Percentiles rank a stretch among this genome's conserved stretches.
Conservation (phyloP, 2,329 filamentous ascomycete genomes). For the Aspergillus udagawae region DNA sequence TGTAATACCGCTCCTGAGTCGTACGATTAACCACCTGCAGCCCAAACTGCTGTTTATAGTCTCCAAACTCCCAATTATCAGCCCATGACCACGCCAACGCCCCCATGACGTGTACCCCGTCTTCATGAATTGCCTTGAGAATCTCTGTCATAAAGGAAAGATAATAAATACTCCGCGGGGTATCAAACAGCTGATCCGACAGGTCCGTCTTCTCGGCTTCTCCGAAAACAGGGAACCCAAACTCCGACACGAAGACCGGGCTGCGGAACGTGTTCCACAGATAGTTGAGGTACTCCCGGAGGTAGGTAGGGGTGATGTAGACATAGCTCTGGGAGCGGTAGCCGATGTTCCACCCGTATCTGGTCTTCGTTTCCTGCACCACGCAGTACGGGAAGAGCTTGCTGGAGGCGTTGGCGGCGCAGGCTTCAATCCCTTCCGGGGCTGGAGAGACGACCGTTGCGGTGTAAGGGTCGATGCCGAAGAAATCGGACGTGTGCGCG, state of each 20-base stretch:
- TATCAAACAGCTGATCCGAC: constrained; percentile 52
- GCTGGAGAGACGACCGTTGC: constrained; percentile 52
- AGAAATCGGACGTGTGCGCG: constrained; percentile 51
- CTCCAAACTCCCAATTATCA: constrained; percentile 57
- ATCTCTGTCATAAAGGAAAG: constrained; percentile 52
- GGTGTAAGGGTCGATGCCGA: constrained; percentile 57
- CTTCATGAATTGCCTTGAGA: constrained; percentile 54
- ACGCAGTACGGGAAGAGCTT: constrained; percentile 52
- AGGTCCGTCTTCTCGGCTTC: constrained; percentile 34
- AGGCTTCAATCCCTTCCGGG: constrained; percentile 44
- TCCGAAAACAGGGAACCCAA: constrained; percentile 54
- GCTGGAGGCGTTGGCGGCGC: constrained; percentile 44
- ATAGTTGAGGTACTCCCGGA: constrained; percentile 52
- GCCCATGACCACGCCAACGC: constrained; percentile 52
- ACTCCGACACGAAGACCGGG: constrained; percentile 50
- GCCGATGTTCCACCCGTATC: constrained; percentile 56
- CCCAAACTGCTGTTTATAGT: constrained; percentile 49
- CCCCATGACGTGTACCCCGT: constrained; percentile 53
- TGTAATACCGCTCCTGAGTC: constrained; percentile 49
- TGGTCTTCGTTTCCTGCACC: constrained; percentile 43
- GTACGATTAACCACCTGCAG: constrained; percentile 55
- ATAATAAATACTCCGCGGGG: constrained; percentile 53
- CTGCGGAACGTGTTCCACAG: constrained; percentile 56
- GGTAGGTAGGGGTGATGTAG: constrained; percentile 51
- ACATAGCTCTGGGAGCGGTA: constrained; percentile 54